Percentiles rank a stretch among this genome's conserved stretches.
Conservation (phyloP, 2,329 filamentous ascomycete species). For the Fusarium haematococcum region DNA sequence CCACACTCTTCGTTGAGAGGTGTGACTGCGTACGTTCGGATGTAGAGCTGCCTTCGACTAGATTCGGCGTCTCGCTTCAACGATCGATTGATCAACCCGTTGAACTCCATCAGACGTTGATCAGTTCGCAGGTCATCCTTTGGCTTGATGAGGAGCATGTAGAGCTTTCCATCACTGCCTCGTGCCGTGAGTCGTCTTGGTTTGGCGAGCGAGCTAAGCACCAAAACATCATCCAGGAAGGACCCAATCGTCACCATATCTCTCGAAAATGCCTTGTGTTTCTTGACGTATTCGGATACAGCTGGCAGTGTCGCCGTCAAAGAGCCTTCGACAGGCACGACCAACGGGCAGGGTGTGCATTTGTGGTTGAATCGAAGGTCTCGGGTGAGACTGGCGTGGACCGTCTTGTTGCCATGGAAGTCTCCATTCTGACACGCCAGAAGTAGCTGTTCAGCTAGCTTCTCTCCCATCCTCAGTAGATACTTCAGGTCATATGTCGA, state of each 20-base stretch:
- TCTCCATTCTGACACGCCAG: constrained; percentile 81
- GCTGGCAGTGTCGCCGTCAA: constrained; percentile 85
- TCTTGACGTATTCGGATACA: constrained; percentile 76
- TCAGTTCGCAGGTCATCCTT: constrained; percentile 98
- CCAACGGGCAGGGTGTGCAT: constrained; percentile 83
- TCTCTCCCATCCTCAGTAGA: constrained; percentile 83
- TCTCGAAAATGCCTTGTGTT: constrained; percentile 87
- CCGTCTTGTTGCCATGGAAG: constrained; percentile 76
- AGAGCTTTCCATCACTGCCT: constrained; percentile 88
- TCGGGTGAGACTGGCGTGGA: constrained; percentile 77
- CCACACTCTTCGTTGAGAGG: constrained; percentile 98
- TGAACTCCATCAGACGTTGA: constrained; percentile 99
- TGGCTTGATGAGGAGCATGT: constrained; percentile 94
- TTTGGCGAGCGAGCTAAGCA: constrained; percentile 91
- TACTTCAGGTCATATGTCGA: constrained; percentile 71
- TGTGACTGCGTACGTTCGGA: constrained; percentile 96
- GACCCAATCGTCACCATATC: constrained; percentile 85
- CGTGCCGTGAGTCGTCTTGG: constrained; percentile 89
- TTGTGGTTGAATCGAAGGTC: constrained; percentile 89
- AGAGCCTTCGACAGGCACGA: constrained; percentile 88
- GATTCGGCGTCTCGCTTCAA: constrained; percentile 92
- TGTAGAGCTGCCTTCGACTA: constrained; percentile 89
- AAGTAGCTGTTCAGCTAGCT: constrained; percentile 84
- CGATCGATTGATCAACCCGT: constrained; percentile 95
- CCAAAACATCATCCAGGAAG: constrained; percentile 89